A percentile compares a stretch with the other conserved stretches of the same genome.
Evolutionary conservation across 768 basidiomycete genomes (phyloP).

Genomic region (Mycena leptocephala): DNA sequence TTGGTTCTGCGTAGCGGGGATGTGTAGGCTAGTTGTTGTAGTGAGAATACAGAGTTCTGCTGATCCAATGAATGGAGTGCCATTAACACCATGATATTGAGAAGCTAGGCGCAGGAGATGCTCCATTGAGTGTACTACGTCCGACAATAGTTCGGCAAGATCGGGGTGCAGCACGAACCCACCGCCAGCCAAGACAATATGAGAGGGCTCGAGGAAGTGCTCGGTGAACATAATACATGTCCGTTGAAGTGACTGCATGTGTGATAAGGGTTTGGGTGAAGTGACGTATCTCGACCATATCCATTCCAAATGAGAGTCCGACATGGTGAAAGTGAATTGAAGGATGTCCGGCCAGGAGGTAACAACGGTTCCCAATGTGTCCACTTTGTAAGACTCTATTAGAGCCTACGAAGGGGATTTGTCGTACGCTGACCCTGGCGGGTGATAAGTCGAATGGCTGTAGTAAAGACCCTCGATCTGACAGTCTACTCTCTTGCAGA

Average conservation of each 20-base stretch:
- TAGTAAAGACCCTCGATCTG: no score
- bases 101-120: neutral
- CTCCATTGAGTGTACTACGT: neutral
- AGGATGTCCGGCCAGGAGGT: constrained; percentile 3
- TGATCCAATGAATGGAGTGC: neutral
- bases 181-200: neutral
- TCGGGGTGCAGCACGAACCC: neutral
- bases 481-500: no score
- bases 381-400: neutral
- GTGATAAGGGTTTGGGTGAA: neutral
- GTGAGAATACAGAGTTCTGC: neutral
- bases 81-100: neutral
- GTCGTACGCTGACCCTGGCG: no score
- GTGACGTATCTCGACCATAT: neutral
- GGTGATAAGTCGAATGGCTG: no score
- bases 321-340: neutral
- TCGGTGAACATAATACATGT: neutral
- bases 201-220: neutral
- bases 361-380: neutral
- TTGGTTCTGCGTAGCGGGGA: neutral
- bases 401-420: neutral
- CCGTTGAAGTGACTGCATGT: neutral
- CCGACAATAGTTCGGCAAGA: neutral
- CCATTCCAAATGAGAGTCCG: neutral
- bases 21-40: neutral